Conservation (phyloP, 2,329 filamentous ascomycete species). For the Fusarium goolgardi region DNA sequence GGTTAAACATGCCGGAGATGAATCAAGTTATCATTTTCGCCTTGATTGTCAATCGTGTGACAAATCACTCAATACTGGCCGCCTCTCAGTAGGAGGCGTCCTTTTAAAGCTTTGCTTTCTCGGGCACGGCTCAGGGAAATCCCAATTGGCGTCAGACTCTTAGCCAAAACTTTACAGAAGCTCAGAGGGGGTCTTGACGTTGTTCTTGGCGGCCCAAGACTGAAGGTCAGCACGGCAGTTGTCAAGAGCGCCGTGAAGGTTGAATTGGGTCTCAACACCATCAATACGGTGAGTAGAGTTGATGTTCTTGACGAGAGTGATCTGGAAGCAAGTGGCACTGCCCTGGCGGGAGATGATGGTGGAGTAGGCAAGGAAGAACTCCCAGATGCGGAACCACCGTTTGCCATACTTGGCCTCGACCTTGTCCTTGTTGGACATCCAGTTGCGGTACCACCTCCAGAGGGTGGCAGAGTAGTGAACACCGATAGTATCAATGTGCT, state of each 20-base stretch:
- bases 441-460: constrained; percentile 99
- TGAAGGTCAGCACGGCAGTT: constrained; percentile 51
- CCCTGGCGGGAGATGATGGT: constrained; percentile 90
- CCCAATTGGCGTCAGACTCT: constrained; percentile 2
- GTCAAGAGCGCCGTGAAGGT: constrained; percentile 70
- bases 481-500: constrained; percentile 90
- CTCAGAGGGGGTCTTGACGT: constrained; percentile 50
- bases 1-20: constrained; percentile 36
- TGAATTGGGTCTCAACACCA: constrained; percentile 77
- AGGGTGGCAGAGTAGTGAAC: constrained; percentile 97
- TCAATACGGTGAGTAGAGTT: constrained; percentile 89
- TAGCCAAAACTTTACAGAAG: constrained; percentile 40
- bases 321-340: constrained; percentile 88
- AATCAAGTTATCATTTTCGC: constrained; percentile 29
- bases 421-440: constrained; percentile 93
- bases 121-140: constrained; percentile 1
- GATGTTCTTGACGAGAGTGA: constrained; percentile 90
- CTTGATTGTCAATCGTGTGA: constrained; percentile 4
- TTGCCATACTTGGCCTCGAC: constrained; percentile 94
- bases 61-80: constrained; percentile 1
- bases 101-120: constrained; percentile 3
- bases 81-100: constrained; percentile 12
- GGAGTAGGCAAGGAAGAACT: constrained; percentile 89
- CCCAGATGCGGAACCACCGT: constrained; percentile 97
- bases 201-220: constrained; percentile 54